Conservation (phyloP, 768 basidiomycete species). For the Panaeolus cyanescens region DNA sequence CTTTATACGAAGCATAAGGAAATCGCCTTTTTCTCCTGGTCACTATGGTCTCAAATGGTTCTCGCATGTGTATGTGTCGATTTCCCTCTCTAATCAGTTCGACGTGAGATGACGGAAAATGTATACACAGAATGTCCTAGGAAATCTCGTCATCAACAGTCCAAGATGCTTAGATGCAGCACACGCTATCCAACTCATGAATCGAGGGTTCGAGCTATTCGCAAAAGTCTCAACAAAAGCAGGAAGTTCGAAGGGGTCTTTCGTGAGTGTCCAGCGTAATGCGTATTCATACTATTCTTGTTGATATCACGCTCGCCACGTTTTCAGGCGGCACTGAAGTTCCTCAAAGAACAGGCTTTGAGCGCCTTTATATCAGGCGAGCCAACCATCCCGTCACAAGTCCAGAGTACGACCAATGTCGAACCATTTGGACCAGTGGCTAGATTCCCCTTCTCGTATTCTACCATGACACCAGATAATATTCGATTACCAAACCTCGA, state of each 20-base stretch:
- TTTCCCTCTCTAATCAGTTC: too few relatives aligned
- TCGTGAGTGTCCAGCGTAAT: neutral
- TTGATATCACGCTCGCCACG: too few relatives aligned
- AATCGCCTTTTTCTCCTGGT: neutral
- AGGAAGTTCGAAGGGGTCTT: neutral
- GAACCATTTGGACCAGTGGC: neutral
- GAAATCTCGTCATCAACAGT: neutral
- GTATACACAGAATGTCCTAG: neutral
- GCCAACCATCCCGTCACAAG: neutral
- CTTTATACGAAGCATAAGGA: neutral
- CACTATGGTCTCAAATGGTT: neutral
- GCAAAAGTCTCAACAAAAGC: neutral
- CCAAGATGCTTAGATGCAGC: neutral
- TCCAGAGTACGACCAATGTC: neutral
- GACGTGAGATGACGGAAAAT: too few relatives aligned
- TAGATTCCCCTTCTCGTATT: neutral
- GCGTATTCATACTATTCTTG: too few relatives aligned
- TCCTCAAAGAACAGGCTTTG: neutral
- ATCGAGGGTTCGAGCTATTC: neutral
- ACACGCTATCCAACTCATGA: neutral
- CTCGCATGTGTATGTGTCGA: neutral
- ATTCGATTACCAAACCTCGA: too few relatives aligned
- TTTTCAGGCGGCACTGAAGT: neutral
- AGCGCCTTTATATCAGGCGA: neutral
- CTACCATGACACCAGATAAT: too few relatives aligned